Base-by-base conservation (phyloP, 164 flowering plant species). In the Stephania japonica region DNA sequence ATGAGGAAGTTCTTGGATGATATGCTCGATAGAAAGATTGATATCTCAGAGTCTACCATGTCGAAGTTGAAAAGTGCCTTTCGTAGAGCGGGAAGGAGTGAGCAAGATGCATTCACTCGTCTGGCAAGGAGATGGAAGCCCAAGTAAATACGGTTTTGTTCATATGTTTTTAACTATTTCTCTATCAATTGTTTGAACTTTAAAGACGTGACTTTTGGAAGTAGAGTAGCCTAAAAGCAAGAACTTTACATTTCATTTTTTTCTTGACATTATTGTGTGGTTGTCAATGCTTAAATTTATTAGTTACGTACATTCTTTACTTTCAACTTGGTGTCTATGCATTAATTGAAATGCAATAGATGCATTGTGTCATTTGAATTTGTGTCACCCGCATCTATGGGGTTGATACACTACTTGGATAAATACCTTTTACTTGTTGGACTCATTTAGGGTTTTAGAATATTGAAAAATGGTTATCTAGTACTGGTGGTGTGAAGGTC, bases 21-120 rank as follows among this genome's bases (percentile, higher is more conserved):
- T 26, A 89, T 92, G 85, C 82, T 88, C 5, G 87, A 85, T 76
- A 80, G 70, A 71, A 78, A 86, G 73, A 84, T 89, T 64, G 68
- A 67, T 21, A 80, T 91, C 19, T 67, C 72, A 64, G 88, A 85
- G 69, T 81, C 87, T n/a, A 92, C 93, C n/a, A 90, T 87, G 94
- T 75, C 24, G 4, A 86, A 84, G 72, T 50, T 90, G 86, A 86
- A 83, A 85, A 81, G 73, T 67, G 74, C 81, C 66, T 87, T 80
- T 62, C 77, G 76, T 42, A 87, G 80, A 75, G 82, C 83, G 63
- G 85, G 93, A 43, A 86, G 85, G 77, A 82, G 77, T 67, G 72
- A 72, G 59, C 76, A 82, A 49, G 93, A 89, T 56, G 25, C 72
- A 10, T 91, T 81, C 75, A 87, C 86, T 43, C 76, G 80, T 71